Conservation (phyloP, 75 land plant genomes). For the Selaginella moellendorffii region DNA sequence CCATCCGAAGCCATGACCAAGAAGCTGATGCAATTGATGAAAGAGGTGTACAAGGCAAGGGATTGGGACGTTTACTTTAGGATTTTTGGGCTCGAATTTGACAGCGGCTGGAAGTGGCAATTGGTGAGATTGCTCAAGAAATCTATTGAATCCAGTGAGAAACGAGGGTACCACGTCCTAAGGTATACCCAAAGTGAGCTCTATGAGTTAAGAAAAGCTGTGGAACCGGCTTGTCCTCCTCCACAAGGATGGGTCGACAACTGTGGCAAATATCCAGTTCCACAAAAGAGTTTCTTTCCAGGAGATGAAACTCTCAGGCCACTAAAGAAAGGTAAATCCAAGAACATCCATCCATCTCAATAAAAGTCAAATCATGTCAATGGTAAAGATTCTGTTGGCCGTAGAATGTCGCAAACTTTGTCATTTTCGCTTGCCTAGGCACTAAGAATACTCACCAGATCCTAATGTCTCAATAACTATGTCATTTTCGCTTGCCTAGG, state of each 20-base stretch:
- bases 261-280: background rate
- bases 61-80: background rate
- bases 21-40: background rate
- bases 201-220: background rate
- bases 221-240: background rate
- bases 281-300: background rate
- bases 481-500: no score
- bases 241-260: background rate
- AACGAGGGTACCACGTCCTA: background rate
- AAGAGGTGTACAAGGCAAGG: background rate
- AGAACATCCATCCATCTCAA: no score
- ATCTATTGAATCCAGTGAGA: background rate
- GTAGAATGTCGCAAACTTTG: no score
- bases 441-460: no score
- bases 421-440: no score
- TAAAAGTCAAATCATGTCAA: no score
- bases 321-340: no score
- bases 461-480: no score
- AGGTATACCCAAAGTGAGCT: background rate
- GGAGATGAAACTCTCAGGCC: background rate
- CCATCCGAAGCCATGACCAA: background rate
- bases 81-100: background rate
- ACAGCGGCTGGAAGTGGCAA: background rate
- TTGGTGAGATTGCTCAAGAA: background rate
- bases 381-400: no score